Percentiles rank a stretch among this genome's conserved stretches.
phyloP scores from a whole-genome alignment of 2,329 filamentous ascomycete species.

The Fusarium austroafricanum region DNA sequence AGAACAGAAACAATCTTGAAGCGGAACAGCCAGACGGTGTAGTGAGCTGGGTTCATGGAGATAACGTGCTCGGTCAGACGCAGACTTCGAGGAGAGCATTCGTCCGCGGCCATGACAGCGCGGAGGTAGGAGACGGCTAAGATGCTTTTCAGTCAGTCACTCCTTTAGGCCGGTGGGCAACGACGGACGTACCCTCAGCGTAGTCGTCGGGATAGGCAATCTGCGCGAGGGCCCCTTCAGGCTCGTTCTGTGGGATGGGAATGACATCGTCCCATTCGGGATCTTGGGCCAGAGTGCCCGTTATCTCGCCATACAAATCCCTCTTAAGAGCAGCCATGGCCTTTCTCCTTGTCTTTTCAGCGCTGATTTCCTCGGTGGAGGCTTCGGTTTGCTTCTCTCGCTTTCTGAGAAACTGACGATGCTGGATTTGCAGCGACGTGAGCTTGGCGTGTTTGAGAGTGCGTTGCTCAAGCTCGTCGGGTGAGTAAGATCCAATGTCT shows the following conservation, averaged over 20 bases:
- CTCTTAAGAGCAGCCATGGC: constrained; percentile 64
- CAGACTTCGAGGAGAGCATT: constrained; percentile 82
- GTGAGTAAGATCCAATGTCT: constrained; percentile 60
- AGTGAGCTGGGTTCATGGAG: constrained; percentile 93
- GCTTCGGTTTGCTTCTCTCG: constrained; percentile 44
- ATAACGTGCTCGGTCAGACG: constrained; percentile 91
- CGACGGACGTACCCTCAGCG: constrained; percentile 70
- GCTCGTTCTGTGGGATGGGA: constrained; percentile 86
- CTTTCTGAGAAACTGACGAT: constrained; percentile 57
- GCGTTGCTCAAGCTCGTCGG: constrained; percentile 59
- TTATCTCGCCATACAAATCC: constrained; percentile 65
- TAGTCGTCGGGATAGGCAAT: constrained; percentile 95
- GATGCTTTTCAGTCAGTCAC: constrained; percentile 39
- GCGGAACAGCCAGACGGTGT: constrained; percentile 98
- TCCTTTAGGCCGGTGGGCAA: constrained; percentile 19
- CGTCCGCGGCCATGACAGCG: constrained; percentile 89
- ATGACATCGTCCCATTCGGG: constrained; percentile 86
- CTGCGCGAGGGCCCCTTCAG: constrained; percentile 84
- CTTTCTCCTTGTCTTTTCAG: constrained; percentile 60
- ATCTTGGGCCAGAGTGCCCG: constrained; percentile 65
- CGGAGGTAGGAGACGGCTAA: constrained; percentile 90
- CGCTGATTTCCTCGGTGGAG: constrained; percentile 55
- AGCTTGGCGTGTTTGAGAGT: constrained; percentile 57
- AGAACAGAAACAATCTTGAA: constrained; percentile 80
- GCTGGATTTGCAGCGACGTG: constrained; percentile 57